phyloP scores from a whole-genome alignment of 2,329 filamentous ascomycete species.

The Clarireedia paspali region DNA sequence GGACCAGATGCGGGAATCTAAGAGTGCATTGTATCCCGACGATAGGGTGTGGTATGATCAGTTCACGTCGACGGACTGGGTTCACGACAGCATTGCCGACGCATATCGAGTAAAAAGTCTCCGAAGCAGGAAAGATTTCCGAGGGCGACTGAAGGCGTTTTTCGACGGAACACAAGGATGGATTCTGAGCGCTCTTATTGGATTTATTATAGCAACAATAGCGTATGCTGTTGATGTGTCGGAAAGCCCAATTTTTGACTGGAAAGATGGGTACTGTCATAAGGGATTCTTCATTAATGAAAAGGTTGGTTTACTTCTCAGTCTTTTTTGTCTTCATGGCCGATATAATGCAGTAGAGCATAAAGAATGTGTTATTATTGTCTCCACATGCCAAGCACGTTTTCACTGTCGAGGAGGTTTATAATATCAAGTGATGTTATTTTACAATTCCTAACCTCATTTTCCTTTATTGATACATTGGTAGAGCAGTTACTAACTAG shows the following conservation, averaged over 20 bases:
- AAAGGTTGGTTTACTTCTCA: conserved; percentile 39
- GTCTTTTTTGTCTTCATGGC: not conserved
- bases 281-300: conserved; percentile 66
- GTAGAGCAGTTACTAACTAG: conserved; percentile 15
- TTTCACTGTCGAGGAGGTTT: not conserved
- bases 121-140: conserved; percentile 72
- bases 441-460: too few species aligned
- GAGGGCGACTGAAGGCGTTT: conserved; percentile 66
- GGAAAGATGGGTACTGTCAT: conserved; percentile 81
- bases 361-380: too few species aligned
- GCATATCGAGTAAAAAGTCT: conserved; percentile 82
- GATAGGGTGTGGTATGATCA: conserved; percentile 98
- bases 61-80: conserved; percentile 96
- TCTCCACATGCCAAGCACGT: too few species aligned
- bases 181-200: conserved; percentile 86
- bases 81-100: conserved; percentile 94
- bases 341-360: not conserved
- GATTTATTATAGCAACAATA: conserved; percentile 73
- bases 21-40: conserved; percentile 60
- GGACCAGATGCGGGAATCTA: conserved; percentile 48
- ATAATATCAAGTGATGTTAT: not conserved
- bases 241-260: conserved; percentile 79
- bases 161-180: conserved; percentile 90
- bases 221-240: conserved; percentile 87
- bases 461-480: not conserved